Evolutionary conservation across 2,329 filamentous ascomycete genomes (phyloP), one percentile per base, ranked within the genome.

Genomic region (Alternaria angustiovoidea): DNA sequence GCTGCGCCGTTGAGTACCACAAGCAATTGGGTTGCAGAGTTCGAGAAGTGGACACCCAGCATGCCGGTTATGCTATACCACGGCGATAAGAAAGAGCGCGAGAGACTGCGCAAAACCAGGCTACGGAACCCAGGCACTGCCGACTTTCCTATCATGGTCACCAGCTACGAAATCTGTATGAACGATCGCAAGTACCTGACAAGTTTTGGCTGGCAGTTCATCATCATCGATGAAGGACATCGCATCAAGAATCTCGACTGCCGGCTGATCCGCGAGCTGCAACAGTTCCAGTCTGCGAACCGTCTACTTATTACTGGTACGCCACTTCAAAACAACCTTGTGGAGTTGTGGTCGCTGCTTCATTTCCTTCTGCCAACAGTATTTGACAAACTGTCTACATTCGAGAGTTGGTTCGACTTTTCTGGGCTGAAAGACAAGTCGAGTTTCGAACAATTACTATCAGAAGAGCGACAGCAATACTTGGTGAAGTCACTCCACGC

Each of bases 181-280:
- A 90, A 93, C 69, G 95, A 99, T 74, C 88, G 92, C 38, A 90
- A 93, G 53, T 89, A 89, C 36, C 81, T 99, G 5, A 88, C 89
- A 0, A 90, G 91, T 58, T 94, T 96, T 57, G 90, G 93, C 36
- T 99, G 95, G 95, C 93, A 96, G 54, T 97, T 97, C 69, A 97
- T 99, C 72, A 95, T 99, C 67, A 96, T 99, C 62, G 94, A 99
- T 68, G 95, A 99, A 80, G 95, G 95, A 0, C 95, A 99, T 75
- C 90, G 95, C 1, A 89, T 99, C 85, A 99, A 99, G 82, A 99
- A 99, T 66, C 90, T 96, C 64, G 94, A 98, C 51, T 96, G 94
- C 30, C 91, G 92, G 59, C 84, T 99, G 0, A 97, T 98, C 64
- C 90, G 92, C 48, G 93, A 97, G 67, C 81, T 99, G 0, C 88